Percentiles rank a stretch among this genome's conserved stretches.
phyloP scores from a whole-genome alignment of 371 early-diverging fungal species.

The Mortierella sp. region DNA sequence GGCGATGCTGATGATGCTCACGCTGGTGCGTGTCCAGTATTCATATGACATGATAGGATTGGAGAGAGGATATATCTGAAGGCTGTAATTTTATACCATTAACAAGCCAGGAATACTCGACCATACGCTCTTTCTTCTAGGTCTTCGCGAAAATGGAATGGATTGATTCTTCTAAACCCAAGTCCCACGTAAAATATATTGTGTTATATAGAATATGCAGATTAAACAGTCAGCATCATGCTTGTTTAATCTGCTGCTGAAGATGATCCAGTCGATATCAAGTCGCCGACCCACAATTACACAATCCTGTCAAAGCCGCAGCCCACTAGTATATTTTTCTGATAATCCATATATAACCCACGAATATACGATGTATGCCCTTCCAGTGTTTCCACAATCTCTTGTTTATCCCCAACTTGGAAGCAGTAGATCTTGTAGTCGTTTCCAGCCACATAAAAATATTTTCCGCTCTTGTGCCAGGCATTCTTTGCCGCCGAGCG shows the following conservation, averaged over 20 bases:
- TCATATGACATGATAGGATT: too few species aligned
- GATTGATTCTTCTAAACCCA: too few species aligned
- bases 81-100: too few species aligned
- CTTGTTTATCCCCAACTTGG: conserved; percentile 70
- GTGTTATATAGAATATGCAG: too few species aligned
- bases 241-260: neutral
- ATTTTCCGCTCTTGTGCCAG: conserved; percentile 75
- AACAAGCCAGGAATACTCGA: too few species aligned
- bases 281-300: conserved; percentile 58
- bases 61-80: too few species aligned
- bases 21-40: too few species aligned
- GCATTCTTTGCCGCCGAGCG: conserved; percentile 69
- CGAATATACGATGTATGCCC: conserved; percentile 69
- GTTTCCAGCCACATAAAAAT: conserved; percentile 78
- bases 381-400: conserved; percentile 60
- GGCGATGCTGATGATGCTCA: too few species aligned
- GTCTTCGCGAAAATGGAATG: too few species aligned
- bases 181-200: too few species aligned
- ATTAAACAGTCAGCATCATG: neutral
- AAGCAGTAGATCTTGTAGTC: conserved; percentile 71
- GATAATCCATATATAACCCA: conserved; percentile 58
- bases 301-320: conserved; percentile 69
- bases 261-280: neutral
- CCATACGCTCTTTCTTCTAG: too few species aligned
- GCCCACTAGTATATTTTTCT: conserved; percentile 57